Conservation (phyloP, 345 rosid species). For the Draba incana region DNA sequence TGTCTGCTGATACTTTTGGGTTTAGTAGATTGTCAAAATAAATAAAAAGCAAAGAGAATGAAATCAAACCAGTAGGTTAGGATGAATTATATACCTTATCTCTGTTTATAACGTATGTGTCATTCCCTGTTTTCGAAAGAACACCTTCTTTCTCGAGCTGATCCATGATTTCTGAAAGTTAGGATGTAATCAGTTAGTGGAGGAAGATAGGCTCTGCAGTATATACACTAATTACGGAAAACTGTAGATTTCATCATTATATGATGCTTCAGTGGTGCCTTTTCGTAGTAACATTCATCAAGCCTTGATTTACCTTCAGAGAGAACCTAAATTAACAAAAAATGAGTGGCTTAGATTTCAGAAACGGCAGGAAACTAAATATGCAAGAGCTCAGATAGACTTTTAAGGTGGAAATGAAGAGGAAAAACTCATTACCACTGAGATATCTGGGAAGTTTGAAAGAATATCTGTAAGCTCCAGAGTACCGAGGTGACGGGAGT, state of each 20-base stretch:
- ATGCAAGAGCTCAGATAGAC: slow-evolving; percentile 4
- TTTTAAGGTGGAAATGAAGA: slow-evolving; percentile 12
- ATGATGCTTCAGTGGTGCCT: slow-evolving; percentile 12
- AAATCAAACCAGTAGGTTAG: neutral
- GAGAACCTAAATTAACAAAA: slow-evolving; percentile 59
- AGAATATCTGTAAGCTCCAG: slow-evolving; percentile 74
- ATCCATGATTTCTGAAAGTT: slow-evolving; percentile 76
- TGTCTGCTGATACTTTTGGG: slow-evolving; percentile 42
- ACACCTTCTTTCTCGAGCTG: slow-evolving; percentile 73
- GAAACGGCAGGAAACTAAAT: slow-evolving; percentile 19
- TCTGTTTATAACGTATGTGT: slow-evolving; percentile 61
- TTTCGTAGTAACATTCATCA: slow-evolving; percentile 16
- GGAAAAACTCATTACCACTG: slow-evolving; percentile 54
- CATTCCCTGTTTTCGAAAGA: slow-evolving; percentile 62
- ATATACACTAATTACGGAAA: neutral
- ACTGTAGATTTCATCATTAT: slow-evolving; percentile 4
- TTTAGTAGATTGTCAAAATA: neutral
- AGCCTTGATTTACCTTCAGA: slow-evolving; percentile 65
- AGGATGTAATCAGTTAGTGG: slow-evolving; percentile 26
- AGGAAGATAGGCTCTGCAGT: slow-evolving; percentile 23
- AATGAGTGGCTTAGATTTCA: slow-evolving; percentile 14
- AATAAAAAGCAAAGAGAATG: neutral
- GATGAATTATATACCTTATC: slow-evolving; percentile 51
- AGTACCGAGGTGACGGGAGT: slow-evolving; percentile 50
- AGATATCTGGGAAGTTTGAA: slow-evolving; percentile 81